Percentiles rank a stretch among this genome's conserved stretches.
Conservation (phyloP, 2,329 filamentous ascomycete genomes). For the Nannizzia gypsea region DNA sequence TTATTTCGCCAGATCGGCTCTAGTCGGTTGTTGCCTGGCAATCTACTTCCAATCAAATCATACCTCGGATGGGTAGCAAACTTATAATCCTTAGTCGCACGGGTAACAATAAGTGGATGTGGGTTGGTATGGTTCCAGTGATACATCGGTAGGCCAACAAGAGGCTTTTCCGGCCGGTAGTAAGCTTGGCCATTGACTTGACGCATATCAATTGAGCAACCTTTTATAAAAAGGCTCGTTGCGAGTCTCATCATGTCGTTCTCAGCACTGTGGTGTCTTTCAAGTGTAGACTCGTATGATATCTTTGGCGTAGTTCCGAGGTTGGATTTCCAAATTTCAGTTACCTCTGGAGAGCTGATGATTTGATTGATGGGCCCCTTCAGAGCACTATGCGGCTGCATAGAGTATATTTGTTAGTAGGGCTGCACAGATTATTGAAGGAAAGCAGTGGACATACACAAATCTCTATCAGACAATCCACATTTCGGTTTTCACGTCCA, state of each 20-base stretch:
- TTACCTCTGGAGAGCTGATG: not conserved
- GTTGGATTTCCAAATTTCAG: not conserved
- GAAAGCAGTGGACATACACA: not conserved
- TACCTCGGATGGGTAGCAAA: conserved; percentile 24
- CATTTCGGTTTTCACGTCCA: not conserved
- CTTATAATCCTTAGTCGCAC: conserved; percentile 20
- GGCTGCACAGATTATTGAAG: not conserved
- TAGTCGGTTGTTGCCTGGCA: no score
- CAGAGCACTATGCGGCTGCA: not conserved
- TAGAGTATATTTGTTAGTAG: not conserved
- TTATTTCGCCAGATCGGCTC: no score
- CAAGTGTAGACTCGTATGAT: not conserved
- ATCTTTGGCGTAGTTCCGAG: not conserved
- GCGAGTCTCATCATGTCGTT: not conserved
- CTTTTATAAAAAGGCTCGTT: not conserved
- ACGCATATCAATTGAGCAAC: not conserved
- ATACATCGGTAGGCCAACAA: conserved; percentile 4
- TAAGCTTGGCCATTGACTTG: not conserved
- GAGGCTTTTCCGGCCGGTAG: not conserved
- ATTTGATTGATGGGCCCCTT: not conserved
- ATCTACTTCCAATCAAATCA: no score
- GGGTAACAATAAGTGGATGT: conserved; percentile 18
- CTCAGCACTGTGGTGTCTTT: not conserved
- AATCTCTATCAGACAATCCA: not conserved
- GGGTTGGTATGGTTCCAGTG: not conserved